phyloP scores from a whole-genome alignment of 192 early-diverging fungal species.

The Fimicolochytrium jonesii region DNA sequence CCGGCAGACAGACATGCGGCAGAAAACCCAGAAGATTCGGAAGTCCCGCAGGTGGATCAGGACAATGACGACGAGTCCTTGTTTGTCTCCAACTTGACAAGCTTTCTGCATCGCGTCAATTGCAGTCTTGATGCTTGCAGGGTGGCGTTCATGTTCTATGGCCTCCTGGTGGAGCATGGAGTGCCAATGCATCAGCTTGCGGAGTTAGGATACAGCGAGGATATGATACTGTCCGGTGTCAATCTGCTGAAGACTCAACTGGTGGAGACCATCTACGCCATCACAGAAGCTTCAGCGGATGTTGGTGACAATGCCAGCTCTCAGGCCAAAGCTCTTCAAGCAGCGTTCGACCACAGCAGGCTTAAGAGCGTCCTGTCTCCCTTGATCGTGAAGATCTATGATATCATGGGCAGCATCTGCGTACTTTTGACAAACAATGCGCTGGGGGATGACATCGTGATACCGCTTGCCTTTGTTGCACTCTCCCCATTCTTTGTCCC shows the following conservation, averaged over 20 bases:
- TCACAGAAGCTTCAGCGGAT: not conserved
- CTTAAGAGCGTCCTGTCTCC: not conserved
- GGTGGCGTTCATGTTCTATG: not conserved
- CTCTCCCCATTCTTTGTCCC: constrained; percentile 35
- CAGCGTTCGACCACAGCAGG: not conserved
- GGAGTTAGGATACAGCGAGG: not conserved
- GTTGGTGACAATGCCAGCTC: constrained; percentile 14
- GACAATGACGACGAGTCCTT: not conserved
- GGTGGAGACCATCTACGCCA: not conserved
- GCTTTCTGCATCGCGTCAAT: not conserved
- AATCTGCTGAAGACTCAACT: constrained; percentile 7
- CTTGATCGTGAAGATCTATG: not conserved
- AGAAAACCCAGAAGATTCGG: not conserved
- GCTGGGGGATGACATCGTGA: constrained; percentile 5
- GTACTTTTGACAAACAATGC: not conserved
- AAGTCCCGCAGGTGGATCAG: not conserved
- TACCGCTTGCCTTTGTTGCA: constrained; percentile 14
- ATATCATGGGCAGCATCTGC: constrained; percentile 6
- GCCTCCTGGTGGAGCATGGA: not conserved
- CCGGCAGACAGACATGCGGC: no score
- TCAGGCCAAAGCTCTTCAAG: not conserved
- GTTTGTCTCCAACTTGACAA: not conserved
- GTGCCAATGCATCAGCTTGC: not conserved
- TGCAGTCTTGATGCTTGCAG: not conserved
- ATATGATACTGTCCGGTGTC: constrained; percentile 1